Evolutionary conservation across 805 yeast species (phyloP), one percentile per base, ranked within the genome.

Genomic region (Ogataea nitratoaversa): DNA sequence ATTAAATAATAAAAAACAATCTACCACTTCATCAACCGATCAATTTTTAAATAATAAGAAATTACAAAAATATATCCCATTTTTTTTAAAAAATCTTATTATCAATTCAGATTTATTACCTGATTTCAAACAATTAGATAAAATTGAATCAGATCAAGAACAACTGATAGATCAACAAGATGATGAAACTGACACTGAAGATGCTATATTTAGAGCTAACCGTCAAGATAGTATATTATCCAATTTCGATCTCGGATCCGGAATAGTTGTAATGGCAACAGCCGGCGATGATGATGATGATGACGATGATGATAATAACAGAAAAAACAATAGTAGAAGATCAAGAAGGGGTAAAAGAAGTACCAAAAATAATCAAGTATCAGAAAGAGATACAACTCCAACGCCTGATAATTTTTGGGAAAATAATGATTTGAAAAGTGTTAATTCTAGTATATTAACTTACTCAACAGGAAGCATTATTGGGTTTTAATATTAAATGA

Each of bases 1-100:
- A 27, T 22, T 22, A 22, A 7, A 8, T 11, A 22, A 22, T 11
- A 22, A 22, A 7, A 22, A 22, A 22, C 14, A 12, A 24, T 31
- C 23, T 16, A 19, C 11, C 17, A 19, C 14, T 6, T 13, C 16
- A 12, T 34, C 47, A 2, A 46, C n/a, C n/a, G n/a, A 42, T 11
- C 51, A 49, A 20, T 56, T 54, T 31, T 46, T 59, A 57, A 51
- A 53, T 42, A 61, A 61, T 39, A 57, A 58, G 30, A 52, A 53
- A 12, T 47, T 61, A 13, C 57, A 61, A 30, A 52, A 54, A 12
- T 56, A 52, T 34, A 52, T 60, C 8, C 66, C 66, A 5, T 35
- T 54, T 12, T 58, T 49, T 33, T 48, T 62, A 50, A 54, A 55
- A 31, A 50, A 50, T 41, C 34, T 57, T 8, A 52, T 61, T 34